Evolutionary conservation across 768 basidiomycete species (phyloP).

Genomic region (Mycena olivaceomarginata): DNA sequence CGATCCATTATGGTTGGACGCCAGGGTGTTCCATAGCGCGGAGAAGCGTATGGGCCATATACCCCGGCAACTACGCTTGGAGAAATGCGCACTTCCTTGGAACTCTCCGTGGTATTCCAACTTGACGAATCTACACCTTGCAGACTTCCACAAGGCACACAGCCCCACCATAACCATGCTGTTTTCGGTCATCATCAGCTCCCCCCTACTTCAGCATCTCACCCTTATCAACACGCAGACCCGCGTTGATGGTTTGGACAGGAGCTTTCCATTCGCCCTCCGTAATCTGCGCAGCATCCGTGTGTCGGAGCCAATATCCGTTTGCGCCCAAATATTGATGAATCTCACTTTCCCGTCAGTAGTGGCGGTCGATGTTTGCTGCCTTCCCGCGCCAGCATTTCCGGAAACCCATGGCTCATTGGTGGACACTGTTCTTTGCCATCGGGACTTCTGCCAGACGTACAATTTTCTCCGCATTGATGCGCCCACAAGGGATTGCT

Average conservation of each 20-base stretch:
- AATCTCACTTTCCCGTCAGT: slow-evolving; percentile 18
- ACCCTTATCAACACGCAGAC: slow-evolving; percentile 14
- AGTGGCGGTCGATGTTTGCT: background rate
- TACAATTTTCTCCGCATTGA: slow-evolving; percentile 12
- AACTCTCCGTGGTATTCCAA: slow-evolving; percentile 40
- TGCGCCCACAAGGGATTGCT: background rate
- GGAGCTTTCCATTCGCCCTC: slow-evolving; percentile 9
- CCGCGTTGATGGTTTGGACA: background rate
- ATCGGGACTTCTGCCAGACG: slow-evolving; percentile 2
- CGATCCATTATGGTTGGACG: slow-evolving; percentile 27
- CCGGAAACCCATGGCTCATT: background rate
- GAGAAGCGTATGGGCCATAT: background rate
- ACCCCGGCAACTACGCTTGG: slow-evolving; percentile 24
- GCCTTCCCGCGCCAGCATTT: background rate
- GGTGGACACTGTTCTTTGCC: background rate
- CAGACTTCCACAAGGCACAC: slow-evolving; percentile 11
- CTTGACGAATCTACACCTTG: slow-evolving; percentile 38
- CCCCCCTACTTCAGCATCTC: slow-evolving; percentile 35
- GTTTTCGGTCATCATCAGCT: slow-evolving; percentile 17
- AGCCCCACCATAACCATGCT: slow-evolving; percentile 27
- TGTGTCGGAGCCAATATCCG: background rate
- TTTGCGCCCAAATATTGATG: slow-evolving; percentile 6
- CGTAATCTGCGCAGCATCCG: background rate
- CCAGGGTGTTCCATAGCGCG: slow-evolving; percentile 15
- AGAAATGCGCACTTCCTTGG: slow-evolving; percentile 41